Evolutionary conservation across 257 asterid genomes (phyloP), one percentile per base, ranked within the genome.

Genomic region (Gentiana dahurica): DNA sequence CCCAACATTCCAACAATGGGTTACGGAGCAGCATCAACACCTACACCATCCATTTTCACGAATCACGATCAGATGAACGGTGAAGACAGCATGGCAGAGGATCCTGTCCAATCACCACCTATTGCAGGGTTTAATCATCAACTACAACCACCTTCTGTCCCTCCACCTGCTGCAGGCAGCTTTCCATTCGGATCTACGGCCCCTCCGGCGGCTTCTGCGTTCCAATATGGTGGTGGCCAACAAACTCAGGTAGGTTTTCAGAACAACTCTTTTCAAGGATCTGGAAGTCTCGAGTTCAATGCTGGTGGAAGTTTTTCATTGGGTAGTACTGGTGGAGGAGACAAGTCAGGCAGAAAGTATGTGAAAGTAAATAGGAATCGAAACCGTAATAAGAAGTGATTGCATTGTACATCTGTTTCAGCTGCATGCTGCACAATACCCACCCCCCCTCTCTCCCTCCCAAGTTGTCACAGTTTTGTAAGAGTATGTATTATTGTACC

Each of bases 31-130:
- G 61, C 85, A 10, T 60, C 79, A 33, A 37, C 81, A 59, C 61
- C 84, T 44, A 65, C 84, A 12, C 36, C 77, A 41, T 59, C 78
- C 8, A 46, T 62, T 36, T 78, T 80, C 64, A 71, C 68, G 5
- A 86, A 81, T 61, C 66, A 59, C 65, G 84, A 74, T 71, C 96
- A 74, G 64, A 84, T 82, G 94, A 75, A 55, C 62, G 73, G 75
- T 32, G 96, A 89, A 69, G 96, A 82, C 80, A 84, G 87, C 77
- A 90, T 90, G 96, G 92, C 91, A 0, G 98, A 87, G 82, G 98
- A 91, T 80, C 75, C 75, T 71, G 75, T 77, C 71, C 95, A 80
- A 48, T 59, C 89, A 54, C 58, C 95, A 33, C 60, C 68, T 61
- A 47, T 78, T 41, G 6, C 46, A 24, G 46, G 46, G 46, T 41